Percentiles rank a stretch among this genome's conserved stretches.
Conservation (phyloP, 1,284 basidiomycete genomes). For the Rhodotorula sp. region DNA sequence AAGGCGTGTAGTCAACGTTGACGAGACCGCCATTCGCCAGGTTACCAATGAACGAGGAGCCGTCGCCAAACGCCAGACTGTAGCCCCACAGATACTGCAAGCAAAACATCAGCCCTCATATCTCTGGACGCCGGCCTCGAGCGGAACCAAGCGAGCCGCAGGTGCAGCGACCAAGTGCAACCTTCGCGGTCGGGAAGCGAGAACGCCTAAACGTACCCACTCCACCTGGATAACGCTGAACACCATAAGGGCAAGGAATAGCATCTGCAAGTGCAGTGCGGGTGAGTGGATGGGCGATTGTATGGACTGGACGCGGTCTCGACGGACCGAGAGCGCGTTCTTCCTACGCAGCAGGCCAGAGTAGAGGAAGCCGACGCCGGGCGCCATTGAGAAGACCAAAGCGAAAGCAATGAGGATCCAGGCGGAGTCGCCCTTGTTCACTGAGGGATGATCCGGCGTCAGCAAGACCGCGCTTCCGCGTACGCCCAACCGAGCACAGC, state of each 20-base stretch:
- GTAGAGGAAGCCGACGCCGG: conserved; percentile 27
- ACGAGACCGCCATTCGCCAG: conserved; percentile 77
- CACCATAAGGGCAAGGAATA: not conserved
- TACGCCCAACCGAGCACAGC: no score
- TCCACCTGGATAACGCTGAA: conserved; percentile 50
- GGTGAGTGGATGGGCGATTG: no score
- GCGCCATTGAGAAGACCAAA: conserved; percentile 77
- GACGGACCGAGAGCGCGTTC: conserved; percentile 86
- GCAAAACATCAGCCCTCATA: no score
- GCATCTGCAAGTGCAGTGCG: not conserved
- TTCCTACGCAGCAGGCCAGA: conserved; percentile 35
- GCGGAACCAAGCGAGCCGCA: no score
- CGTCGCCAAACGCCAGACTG: conserved; percentile 54
- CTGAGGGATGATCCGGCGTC: not conserved
- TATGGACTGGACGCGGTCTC: conserved; percentile 49
- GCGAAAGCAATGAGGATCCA: conserved; percentile 38
- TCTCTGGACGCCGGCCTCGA: no score
- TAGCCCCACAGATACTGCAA: conserved; percentile 40
- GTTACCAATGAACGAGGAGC: conserved; percentile 56
- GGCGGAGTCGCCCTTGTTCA: conserved; percentile 30
- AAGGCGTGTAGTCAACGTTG: conserved; percentile 73
- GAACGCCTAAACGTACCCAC: conserved; percentile 45
- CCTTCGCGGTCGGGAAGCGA: not conserved
- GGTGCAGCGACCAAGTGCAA: not conserved
- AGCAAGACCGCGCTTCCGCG: no score